Evolutionary conservation across 2,329 filamentous ascomycete genomes (phyloP).

Genomic region (Calonectria montana): DNA sequence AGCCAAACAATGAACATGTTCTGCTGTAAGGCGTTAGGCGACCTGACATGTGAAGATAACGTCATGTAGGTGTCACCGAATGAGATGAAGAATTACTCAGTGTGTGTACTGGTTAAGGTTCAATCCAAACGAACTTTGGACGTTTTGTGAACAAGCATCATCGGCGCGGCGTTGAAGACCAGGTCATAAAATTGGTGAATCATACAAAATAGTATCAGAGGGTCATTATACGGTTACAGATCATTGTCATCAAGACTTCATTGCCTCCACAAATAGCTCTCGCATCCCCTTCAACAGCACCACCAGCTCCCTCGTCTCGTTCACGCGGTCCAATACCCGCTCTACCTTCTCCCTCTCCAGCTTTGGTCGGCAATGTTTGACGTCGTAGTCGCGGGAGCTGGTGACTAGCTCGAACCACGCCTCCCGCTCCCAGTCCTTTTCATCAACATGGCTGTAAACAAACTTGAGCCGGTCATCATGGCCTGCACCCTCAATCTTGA

Average conservation of each 20-base stretch:
- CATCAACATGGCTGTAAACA: constrained; percentile 86
- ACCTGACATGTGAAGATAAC: not conserved
- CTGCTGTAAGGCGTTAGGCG: not conserved
- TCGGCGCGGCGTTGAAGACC: not conserved
- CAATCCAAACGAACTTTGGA: not conserved
- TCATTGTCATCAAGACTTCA: constrained; percentile 60
- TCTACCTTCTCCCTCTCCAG: constrained; percentile 83
- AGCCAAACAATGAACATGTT: not conserved
- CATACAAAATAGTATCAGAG: constrained; percentile 21
- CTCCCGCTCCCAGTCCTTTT: constrained; percentile 88
- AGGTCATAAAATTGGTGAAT: not conserved
- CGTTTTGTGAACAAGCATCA: not conserved
- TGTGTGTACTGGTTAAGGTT: not conserved
- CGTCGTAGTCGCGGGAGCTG: constrained; percentile 83
- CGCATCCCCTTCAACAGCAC: constrained; percentile 85
- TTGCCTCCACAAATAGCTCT: constrained; percentile 77
- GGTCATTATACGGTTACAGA: constrained; percentile 9
- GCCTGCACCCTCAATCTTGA: constrained; percentile 90
- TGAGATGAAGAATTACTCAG: too few species aligned
- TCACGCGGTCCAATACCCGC: constrained; percentile 80
- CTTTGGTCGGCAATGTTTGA: constrained; percentile 84
- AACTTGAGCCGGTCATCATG: constrained; percentile 89
- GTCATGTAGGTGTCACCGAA: not conserved
- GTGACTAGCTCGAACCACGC: constrained; percentile 94
- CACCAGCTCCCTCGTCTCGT: constrained; percentile 81